These are phyloP conservation scores for Yamadazyma sp. DNA, from an alignment of 1,139 yeast genomes.

Conservation along the genomic window DNA sequence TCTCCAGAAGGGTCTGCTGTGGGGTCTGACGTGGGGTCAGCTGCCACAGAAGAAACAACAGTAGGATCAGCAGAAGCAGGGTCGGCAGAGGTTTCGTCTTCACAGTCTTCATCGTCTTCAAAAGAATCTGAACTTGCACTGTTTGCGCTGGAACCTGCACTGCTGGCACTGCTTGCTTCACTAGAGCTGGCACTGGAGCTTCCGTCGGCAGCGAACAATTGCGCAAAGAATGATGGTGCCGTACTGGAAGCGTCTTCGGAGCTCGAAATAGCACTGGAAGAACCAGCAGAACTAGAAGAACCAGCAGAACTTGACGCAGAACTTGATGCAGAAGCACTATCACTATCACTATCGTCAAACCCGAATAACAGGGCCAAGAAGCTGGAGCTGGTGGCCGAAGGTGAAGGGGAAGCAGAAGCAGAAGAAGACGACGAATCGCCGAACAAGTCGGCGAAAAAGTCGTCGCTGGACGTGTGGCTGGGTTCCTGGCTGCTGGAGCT, in stretches of 20 bases:
- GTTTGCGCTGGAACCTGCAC: too few species aligned
- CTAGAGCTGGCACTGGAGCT: constrained; percentile 5
- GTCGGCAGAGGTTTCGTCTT: constrained; percentile 8
- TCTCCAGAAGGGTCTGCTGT: constrained; percentile 1
- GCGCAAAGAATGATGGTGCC: constrained; percentile 3
- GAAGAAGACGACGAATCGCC: constrained; percentile 3
- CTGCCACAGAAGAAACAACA: constrained; percentile 5
- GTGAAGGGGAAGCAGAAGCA: constrained; percentile 1
- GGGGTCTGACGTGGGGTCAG: neutral
- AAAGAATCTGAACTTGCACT: constrained; percentile 9
- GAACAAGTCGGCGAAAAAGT: constrained; percentile 2
- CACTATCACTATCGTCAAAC: neutral
- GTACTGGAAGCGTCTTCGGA: constrained; percentile 5
- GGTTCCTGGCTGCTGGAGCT: neutral
- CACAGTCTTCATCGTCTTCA: constrained; percentile 18
- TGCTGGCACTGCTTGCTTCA: too few species aligned
- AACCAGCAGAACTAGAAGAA: constrained; percentile 2
- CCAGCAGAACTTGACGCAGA: neutral
- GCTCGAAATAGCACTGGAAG: neutral
- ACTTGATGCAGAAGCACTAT: constrained; percentile 1
- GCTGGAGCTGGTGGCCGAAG: constrained; percentile 1
- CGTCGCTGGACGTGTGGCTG: neutral
- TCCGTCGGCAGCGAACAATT: constrained; percentile 3
- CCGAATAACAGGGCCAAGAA: neutral
- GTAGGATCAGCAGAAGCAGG: neutral